Evolutionary conservation across 208 protist genomes (phyloP), one percentile per base, ranked within the genome.

Genomic region (Leishmania mexicana): DNA sequence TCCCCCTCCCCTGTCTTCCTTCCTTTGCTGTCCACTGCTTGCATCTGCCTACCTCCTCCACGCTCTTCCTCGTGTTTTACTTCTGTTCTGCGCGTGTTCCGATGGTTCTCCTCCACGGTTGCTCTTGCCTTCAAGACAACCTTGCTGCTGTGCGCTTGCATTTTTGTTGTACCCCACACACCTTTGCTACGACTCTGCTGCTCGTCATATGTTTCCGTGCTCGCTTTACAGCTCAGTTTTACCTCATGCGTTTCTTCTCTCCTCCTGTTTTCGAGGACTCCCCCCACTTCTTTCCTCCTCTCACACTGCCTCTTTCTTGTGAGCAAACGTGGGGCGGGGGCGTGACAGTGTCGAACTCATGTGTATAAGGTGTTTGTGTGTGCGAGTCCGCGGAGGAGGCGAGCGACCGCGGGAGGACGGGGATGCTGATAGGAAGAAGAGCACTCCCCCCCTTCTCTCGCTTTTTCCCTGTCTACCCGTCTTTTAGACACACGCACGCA

Each of bases 261-360:
- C 60, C 10, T 65, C 60, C 31, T 38, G 5, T 35, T 17, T 67
- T 67, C 28, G 21, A 11, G 47, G 6, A 49, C 51, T 21, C 51
- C 17, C 10, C 51, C 51, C 51, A 11, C 51, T 54, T 2, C 47
- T 11, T 49, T 49, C 51, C 51, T 54, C 17, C 51, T 54, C 15
- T 42, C 40, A n/a, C n/a, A 31, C 40, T 67, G 24, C 75, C 70
- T 72, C 31, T 67, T 38, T 80, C 79, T 7, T 38, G 21, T 71
- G 7, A n/a, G 45, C 28, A 62, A 11, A n/a, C 24, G 24, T 24
- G 28, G 2, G 57, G 24, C 57, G 57, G 57, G 51, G 24, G 57
- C n/a, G 57, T 28, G 57, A 31, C 57, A 24, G 28, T 31, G 57
- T 2, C 6, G 2, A n/a, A 11, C 0, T 8, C 28, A 62, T 62